Percentiles rank a stretch among this genome's conserved stretches.
These are phyloP conservation scores for Leptographium radiaticola DNA, from an alignment of 2,329 filamentous ascomycete genomes.

Conservation along the genomic window DNA sequence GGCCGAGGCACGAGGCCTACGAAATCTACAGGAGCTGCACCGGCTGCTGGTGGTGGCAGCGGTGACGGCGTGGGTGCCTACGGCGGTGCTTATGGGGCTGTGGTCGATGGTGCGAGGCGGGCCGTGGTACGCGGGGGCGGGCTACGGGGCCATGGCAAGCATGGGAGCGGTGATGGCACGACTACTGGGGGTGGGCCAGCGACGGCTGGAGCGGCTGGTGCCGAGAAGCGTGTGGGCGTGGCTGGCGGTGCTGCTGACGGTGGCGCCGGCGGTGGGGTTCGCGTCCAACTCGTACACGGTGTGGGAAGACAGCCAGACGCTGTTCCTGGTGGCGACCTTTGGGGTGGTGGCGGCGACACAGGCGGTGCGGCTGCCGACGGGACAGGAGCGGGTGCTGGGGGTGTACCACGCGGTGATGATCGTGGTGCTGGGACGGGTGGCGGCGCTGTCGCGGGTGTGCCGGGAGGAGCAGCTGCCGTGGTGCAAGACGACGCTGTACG, in stretches of 20 bases:
- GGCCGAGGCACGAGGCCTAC: conserved; percentile 41
- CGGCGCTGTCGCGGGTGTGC: conserved; percentile 83
- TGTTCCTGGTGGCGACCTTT: conserved; percentile 86
- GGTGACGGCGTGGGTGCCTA: conserved; percentile 19
- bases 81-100: background rate
- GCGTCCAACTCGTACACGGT: conserved; percentile 97
- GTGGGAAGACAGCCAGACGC: conserved; percentile 90
- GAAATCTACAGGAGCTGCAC: conserved; percentile 33
- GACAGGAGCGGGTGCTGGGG: conserved; percentile 58
- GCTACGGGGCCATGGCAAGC: conserved; percentile 31
- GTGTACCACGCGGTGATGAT: conserved; percentile 80
- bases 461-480: conserved; percentile 98
- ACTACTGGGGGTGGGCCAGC: conserved; percentile 29
- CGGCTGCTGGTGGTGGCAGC: conserved; percentile 26
- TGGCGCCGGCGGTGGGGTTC: conserved; percentile 86
- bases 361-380: conserved; percentile 58
- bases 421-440: conserved; percentile 61
- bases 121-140: conserved; percentile 25
- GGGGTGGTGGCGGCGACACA: conserved; percentile 61
- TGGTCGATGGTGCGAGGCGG: background rate
- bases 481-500: conserved; percentile 91
- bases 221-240: conserved; percentile 82
- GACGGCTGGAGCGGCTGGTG: conserved; percentile 34
- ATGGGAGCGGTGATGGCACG: conserved; percentile 25
- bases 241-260: conserved; percentile 65